Base-by-base conservation (phyloP, 2,329 filamentous ascomycete genomes). In the Exserohilum turcica region DNA sequence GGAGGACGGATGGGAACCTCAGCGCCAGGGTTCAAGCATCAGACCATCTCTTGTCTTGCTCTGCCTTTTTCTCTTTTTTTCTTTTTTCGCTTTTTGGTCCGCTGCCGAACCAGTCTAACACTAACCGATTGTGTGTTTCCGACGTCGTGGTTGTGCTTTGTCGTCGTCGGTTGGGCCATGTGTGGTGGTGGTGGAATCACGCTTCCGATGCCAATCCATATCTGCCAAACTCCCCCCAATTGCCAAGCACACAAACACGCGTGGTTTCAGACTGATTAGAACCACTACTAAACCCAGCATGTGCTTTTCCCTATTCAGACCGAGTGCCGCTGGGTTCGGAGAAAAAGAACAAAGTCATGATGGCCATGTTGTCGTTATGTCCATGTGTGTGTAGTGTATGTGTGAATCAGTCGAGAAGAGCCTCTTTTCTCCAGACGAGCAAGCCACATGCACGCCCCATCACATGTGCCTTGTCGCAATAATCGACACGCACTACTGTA, bases 31-130 rank as follows among this genome's bases (percentile, higher is more conserved):
- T 44, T 35, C 13, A 24, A n/a, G 35, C 39, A 56, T 56, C 48
- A 40, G 57, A 43, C 52, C 32, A 60, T 56, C n/a, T 45, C 13
- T 43, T 42, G 27, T 29, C 54, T 50, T 48, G 35, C 54, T 59
- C n/a, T n/a, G n/a, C n/a, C 37, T 27, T 39, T 38, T 38, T 5
- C 29, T 32, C 15, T 32, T n/a, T 32, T 32, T 32, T 32, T 12
- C 31, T n/a, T n/a, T 32, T 32, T 32, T 32, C 12, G 4, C 31
- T 32, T n/a, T 24, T 59, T 61, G 40, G 43, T 52, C 54, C 44
- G 52, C 19, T 48, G 31, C 28, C 39, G 40, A 44, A 43, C 38
- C 40, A 47, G 21, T 24, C 21, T 24, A 24, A 40, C 38, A 37
- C 47, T 50, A 55, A 44, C 50, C 48, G 57, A 56, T 39, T 37